phyloP scores from a whole-genome alignment of 805 yeast genomes.

The Lachancea waltii region DNA sequence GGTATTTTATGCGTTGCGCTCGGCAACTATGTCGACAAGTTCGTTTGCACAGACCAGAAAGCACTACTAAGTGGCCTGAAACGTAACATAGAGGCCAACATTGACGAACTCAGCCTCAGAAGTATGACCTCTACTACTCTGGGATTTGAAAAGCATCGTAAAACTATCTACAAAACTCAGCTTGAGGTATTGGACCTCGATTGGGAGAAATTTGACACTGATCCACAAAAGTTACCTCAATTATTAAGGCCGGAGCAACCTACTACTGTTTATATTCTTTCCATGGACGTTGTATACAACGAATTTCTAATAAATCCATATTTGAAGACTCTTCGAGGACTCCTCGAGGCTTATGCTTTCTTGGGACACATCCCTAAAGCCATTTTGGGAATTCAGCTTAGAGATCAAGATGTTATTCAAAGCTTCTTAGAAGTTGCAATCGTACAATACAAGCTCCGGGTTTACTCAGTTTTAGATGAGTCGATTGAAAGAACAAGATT shows the following conservation, averaged over 20 bases:
- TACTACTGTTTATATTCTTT: constrained; percentile 20
- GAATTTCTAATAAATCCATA: constrained; percentile 31
- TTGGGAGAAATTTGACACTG: constrained; percentile 27
- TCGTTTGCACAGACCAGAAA: constrained; percentile 30
- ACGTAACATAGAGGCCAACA: constrained; percentile 23
- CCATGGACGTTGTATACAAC: constrained; percentile 34
- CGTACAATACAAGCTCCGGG: constrained; percentile 15
- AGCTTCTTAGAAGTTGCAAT: constrained; percentile 26
- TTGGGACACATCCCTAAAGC: constrained; percentile 10
- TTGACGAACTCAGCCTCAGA: constrained; percentile 20
- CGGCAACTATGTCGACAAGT: constrained; percentile 25
- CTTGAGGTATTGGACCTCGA: constrained; percentile 26
- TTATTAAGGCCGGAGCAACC: constrained; percentile 2
- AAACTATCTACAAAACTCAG: constrained; percentile 8
- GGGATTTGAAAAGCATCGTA: neutral
- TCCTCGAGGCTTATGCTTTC: constrained; percentile 10
- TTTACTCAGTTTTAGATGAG: constrained; percentile 16
- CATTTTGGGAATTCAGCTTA: constrained; percentile 29
- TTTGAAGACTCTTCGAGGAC: constrained; percentile 19
- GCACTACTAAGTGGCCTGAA: constrained; percentile 27
- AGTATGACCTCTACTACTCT: constrained; percentile 6
- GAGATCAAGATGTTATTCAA: constrained; percentile 28
- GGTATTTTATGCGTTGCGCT: constrained; percentile 25
- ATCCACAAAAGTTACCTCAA: neutral
- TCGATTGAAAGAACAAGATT: constrained; percentile 19